Evolutionary conservation across 2,329 filamentous ascomycete genomes (phyloP).

Genomic region (Paraconiothyrium brasiliense): DNA sequence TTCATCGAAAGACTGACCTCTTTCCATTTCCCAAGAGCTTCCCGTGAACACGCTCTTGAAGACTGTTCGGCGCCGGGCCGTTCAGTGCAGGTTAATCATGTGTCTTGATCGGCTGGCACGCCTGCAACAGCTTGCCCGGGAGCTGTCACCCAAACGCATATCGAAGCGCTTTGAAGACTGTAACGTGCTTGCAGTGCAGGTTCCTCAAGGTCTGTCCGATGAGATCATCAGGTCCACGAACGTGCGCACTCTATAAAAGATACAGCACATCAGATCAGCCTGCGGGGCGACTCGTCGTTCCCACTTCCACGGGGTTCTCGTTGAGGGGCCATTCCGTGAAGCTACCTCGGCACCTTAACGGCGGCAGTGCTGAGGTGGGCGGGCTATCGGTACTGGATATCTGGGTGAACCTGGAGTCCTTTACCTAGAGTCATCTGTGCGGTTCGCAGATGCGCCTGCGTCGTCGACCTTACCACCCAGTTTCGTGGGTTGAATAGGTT

Average conservation of each 20-base stretch:
- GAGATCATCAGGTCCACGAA: background rate
- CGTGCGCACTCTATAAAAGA: background rate
- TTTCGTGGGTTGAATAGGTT: background rate
- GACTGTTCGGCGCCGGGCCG: background rate
- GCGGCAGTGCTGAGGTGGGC: no score
- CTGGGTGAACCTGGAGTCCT: background rate
- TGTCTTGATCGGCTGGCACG: background rate
- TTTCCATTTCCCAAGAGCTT: background rate
- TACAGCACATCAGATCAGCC: background rate
- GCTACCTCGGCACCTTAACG: background rate
- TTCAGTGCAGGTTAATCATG: background rate
- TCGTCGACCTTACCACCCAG: background rate
- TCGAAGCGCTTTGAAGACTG: conserved; percentile 3
- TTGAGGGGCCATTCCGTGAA: background rate
- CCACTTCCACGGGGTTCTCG: background rate
- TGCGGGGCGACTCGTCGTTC: background rate
- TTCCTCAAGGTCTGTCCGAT: conserved; percentile 3
- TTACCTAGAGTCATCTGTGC: background rate
- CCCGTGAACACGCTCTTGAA: background rate
- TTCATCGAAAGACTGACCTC: no score
- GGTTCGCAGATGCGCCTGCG: background rate
- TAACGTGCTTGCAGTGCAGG: background rate
- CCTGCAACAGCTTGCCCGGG: background rate
- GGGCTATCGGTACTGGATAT: background rate
- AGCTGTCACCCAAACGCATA: conserved; percentile 1